phyloP scores from a whole-genome alignment of 164 flowering plant species.

The Chimonanthus praecox region DNA sequence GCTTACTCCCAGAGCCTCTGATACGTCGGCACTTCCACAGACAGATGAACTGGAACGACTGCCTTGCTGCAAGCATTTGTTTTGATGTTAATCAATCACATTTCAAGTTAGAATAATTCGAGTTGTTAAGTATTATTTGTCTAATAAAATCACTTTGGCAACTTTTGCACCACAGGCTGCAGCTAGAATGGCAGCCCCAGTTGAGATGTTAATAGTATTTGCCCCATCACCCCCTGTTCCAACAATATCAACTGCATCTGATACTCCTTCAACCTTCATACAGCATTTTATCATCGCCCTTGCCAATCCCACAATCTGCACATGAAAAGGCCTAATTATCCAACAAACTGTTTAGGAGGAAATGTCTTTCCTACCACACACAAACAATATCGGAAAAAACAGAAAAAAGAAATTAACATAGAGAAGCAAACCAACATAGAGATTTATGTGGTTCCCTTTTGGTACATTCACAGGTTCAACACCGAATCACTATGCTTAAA shows the following conservation, averaged over 20 bases:
- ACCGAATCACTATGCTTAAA: too few relatives aligned
- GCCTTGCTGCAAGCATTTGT: slow-evolving; percentile 67
- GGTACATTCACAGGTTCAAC: too few relatives aligned
- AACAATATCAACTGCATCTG: slow-evolving; percentile 84
- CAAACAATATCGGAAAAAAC: too few relatives aligned
- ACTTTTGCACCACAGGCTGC: slow-evolving; percentile 95
- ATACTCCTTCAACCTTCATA: slow-evolving; percentile 69
- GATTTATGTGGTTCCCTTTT: too few relatives aligned
- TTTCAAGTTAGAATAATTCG: neutral
- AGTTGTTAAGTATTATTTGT: neutral
- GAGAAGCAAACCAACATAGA: too few relatives aligned
- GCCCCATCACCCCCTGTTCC: slow-evolving; percentile 99
- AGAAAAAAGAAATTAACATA: too few relatives aligned
- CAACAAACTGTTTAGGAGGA: neutral
- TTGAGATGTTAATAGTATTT: slow-evolving; percentile 91
- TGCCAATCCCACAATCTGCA: slow-evolving; percentile 85
- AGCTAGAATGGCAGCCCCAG: slow-evolving; percentile 90
- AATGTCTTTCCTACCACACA: too few relatives aligned
- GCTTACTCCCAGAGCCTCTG: slow-evolving; percentile 70
- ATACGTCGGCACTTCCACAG: slow-evolving; percentile 97
- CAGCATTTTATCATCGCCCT: slow-evolving; percentile 79
- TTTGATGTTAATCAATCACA: neutral
- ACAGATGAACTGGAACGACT: slow-evolving; percentile 96
- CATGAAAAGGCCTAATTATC: neutral
- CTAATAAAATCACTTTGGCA: slow-evolving; percentile 58